Conservation (phyloP, 2,329 filamentous ascomycete genomes). For the Waltergamsia citrina region DNA sequence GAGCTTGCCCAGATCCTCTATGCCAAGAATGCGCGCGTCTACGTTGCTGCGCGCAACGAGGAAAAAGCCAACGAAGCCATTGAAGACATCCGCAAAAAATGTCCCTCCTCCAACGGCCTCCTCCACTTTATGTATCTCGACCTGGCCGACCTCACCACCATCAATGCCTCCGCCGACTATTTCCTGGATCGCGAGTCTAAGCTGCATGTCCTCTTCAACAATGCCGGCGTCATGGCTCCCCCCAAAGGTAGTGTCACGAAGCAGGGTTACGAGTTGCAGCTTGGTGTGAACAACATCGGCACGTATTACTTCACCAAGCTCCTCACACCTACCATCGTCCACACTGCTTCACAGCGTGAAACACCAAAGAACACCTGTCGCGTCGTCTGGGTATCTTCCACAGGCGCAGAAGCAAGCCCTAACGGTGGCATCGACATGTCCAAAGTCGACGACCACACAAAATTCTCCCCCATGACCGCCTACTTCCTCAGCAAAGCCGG, state of each 20-base stretch:
- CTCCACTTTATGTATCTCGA: constrained; percentile 32
- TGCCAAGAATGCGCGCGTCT: constrained; percentile 37
- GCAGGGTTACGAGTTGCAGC: constrained; percentile 28
- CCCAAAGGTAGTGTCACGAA: constrained; percentile 23
- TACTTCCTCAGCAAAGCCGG: constrained; percentile 16
- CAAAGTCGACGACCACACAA: constrained; percentile 12
- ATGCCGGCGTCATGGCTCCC: constrained; percentile 29
- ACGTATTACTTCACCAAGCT: constrained; percentile 27
- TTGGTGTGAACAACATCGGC: constrained; percentile 27
- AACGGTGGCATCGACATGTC: constrained; percentile 10
- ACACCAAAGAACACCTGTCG: too few relatives aligned
- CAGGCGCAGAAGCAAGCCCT: constrained; percentile 10
- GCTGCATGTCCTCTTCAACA: constrained; percentile 27
- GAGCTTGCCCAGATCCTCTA: constrained; percentile 43
- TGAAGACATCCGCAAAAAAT: constrained; percentile 21
- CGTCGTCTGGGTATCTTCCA: constrained; percentile 17
- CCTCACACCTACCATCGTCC: constrained; percentile 18
- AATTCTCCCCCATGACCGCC: constrained; percentile 6
- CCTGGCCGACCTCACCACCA: constrained; percentile 18
- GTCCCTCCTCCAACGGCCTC: constrained; percentile 19
- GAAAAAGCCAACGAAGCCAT: constrained; percentile 32
- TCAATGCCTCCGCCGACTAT: constrained; percentile 15
- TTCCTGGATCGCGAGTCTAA: constrained; percentile 13
- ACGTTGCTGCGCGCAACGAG: constrained; percentile 35
- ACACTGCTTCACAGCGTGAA: constrained; percentile 18